Base-by-base conservation (phyloP, 495 filamentous ascomycete species). In the Mycothermus thermophilus region DNA sequence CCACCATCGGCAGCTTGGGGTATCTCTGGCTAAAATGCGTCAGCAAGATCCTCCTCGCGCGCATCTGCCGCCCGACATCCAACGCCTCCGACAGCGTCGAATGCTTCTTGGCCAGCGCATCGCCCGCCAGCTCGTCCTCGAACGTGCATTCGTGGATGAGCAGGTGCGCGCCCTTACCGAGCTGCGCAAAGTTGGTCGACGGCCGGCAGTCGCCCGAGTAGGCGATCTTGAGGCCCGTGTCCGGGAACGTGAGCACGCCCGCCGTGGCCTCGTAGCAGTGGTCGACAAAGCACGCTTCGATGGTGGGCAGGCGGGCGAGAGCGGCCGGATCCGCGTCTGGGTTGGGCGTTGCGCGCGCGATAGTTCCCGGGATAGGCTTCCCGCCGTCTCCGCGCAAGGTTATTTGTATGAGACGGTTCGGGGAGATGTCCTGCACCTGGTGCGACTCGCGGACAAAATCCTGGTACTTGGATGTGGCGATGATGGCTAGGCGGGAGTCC, bases 21-120 rank as follows among this genome's bases (percentile, higher is more conserved):
- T 97, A 97, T n/a, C 90, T 66, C 55, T 97, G 90, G 20, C 75
- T 81, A 59, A 97, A 97, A 58, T 97, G 90, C 15, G 92, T 96
- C 27, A 97, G 64, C 35, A 95, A 46, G 12, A 87, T 71, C 14
- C 77, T 62, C 34, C 70, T 66, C 1, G 86, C 88, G 10, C 67
- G 48, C 92, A 97, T 97, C 18, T 57, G 57, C 17, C 65, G 67
- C 16, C 76, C 92, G 4, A 95, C 69, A 26, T 65, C 71, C 10
- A 97, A 63, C 10, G 90, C 90, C 57, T 96, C 90, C 11, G 69
- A 62, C 24, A 78, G 77, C 5, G 90, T 97, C 13, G 69, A 80
- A 57, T 97, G 90, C 48, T 79, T 88, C 69, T 97, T 97, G 23
- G 82, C 83, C 1, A 68, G 49, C 8, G 90, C 90, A 32, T 92